phyloP scores from a whole-genome alignment of 2,329 filamentous ascomycete species.

The Fusarium sp. region DNA sequence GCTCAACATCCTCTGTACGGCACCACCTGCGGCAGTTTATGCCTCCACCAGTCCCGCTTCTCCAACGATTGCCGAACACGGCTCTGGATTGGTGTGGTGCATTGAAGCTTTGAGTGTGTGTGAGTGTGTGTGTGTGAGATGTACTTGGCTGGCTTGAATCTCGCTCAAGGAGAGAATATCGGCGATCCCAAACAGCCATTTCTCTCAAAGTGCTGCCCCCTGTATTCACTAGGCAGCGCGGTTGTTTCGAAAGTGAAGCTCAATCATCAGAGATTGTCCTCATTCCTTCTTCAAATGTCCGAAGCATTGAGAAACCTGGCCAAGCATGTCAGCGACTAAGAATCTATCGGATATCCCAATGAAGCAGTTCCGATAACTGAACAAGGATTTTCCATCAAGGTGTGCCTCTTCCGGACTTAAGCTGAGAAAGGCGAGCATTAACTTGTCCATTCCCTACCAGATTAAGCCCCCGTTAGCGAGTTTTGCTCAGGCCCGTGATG shows the following conservation, averaged over 20 bases:
- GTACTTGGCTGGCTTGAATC: background rate
- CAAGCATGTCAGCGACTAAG: constrained; percentile 30
- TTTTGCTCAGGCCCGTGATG: constrained; percentile 19
- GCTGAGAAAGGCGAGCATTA: constrained; percentile 40
- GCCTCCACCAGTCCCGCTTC: constrained; percentile 47
- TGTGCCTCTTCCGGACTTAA: constrained; percentile 35
- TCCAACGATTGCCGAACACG: constrained; percentile 49
- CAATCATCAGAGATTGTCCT: background rate
- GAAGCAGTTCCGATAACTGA: constrained; percentile 42
- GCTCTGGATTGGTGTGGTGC: constrained; percentile 36
- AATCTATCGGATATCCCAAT: constrained; percentile 43
- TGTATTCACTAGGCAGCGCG: constrained; percentile 3
- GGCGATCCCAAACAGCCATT: background rate
- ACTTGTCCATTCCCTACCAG: constrained; percentile 31
- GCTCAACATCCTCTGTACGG: constrained; percentile 42
- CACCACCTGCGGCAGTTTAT: constrained; percentile 46
- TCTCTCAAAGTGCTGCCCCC: background rate
- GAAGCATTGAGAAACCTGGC: constrained; percentile 27
- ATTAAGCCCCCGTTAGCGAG: constrained; percentile 31
- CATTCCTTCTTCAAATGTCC: background rate
- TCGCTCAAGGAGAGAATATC: background rate
- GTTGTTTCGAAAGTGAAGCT: constrained; percentile 21
- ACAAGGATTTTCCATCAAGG: constrained; percentile 43
- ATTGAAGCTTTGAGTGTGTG: constrained; percentile 16
- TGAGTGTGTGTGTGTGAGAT: constrained; percentile 2